Percentiles rank a stretch among this genome's conserved stretches.
These are phyloP conservation scores for Claviceps purpurea DNA, from an alignment of 2,329 filamentous ascomycete species.

Conservation along the genomic window DNA sequence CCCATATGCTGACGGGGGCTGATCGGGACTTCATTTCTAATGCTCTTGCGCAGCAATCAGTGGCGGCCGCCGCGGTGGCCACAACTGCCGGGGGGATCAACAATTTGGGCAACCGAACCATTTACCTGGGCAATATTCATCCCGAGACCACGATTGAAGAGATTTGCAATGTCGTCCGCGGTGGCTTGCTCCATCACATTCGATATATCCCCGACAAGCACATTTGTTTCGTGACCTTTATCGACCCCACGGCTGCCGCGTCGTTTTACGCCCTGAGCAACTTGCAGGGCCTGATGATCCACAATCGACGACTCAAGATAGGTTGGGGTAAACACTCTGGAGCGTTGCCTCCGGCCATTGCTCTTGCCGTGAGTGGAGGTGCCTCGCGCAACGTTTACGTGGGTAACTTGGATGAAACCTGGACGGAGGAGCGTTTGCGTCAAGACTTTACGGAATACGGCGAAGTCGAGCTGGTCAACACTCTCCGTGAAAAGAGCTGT, in stretches of 20 bases:
- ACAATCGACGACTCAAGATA: constrained; percentile 95
- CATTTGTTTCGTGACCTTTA: constrained; percentile 99
- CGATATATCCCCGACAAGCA: constrained; percentile 99
- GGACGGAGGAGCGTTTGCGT: constrained; percentile 88
- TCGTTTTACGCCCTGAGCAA: constrained; percentile 98
- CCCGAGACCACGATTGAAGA: constrained; percentile 98
- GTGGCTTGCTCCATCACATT: constrained; percentile 91
- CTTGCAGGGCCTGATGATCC: constrained; percentile 95
- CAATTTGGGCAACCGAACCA: constrained; percentile 93
- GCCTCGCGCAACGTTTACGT: constrained; percentile 98
- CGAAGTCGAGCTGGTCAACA: constrained; percentile 95
- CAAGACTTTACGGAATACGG: constrained; percentile 97
- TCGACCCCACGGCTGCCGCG: constrained; percentile 92
- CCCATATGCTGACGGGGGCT: constrained; percentile 88
- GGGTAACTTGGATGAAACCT: constrained; percentile 91
- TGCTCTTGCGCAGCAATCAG: constrained; percentile 91
- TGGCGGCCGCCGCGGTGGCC: constrained; percentile 89
- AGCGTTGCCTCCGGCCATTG: constrained; percentile 87
- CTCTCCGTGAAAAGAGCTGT: constrained; percentile 94
- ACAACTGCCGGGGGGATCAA: constrained; percentile 94
- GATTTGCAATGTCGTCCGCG: constrained; percentile 97
- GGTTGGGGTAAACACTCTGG: constrained; percentile 99
- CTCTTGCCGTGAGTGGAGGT: constrained; percentile 86
- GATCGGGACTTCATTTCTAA: constrained; percentile 95
- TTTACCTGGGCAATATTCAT: constrained; percentile 97